Conservation (phyloP, 192 early-diverging fungal genomes). For the Rhizophagus sp. region DNA sequence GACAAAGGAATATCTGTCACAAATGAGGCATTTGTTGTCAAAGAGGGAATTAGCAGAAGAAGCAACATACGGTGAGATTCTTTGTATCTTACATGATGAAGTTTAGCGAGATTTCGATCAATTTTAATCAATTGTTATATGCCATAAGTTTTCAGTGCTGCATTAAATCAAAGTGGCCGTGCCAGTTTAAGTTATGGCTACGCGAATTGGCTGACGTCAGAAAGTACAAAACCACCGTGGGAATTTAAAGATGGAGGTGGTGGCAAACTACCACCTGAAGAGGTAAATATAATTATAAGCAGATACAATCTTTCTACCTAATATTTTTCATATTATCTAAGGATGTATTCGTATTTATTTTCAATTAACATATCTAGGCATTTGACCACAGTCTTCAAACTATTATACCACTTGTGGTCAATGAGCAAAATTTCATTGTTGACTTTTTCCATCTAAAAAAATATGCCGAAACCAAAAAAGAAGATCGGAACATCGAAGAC, state of each 20-base stretch:
- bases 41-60: slow-evolving; percentile 46
- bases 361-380: slow-evolving; percentile 40
- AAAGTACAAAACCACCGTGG: slow-evolving; percentile 9
- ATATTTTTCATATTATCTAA: neutral
- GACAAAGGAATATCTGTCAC: slow-evolving; percentile 38
- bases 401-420: slow-evolving; percentile 66
- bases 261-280: slow-evolving; percentile 32
- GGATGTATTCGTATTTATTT: neutral
- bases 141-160: slow-evolving; percentile 27
- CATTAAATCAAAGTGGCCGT: neutral
- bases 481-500: slow-evolving; percentile 46
- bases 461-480: slow-evolving; percentile 35
- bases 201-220: neutral
- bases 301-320: too few species aligned
- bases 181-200: neutral
- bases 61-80: slow-evolving; percentile 39
- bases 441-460: slow-evolving; percentile 77
- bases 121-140: neutral
- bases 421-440: slow-evolving; percentile 91
- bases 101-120: neutral
- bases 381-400: slow-evolving; percentile 63
- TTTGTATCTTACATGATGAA: neutral
- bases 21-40: slow-evolving; percentile 30
- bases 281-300: neutral
- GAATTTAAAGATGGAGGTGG: slow-evolving; percentile 26